Base-by-base conservation (phyloP, 495 filamentous ascomycete genomes). In the Hyaloscypha bicolor region DNA sequence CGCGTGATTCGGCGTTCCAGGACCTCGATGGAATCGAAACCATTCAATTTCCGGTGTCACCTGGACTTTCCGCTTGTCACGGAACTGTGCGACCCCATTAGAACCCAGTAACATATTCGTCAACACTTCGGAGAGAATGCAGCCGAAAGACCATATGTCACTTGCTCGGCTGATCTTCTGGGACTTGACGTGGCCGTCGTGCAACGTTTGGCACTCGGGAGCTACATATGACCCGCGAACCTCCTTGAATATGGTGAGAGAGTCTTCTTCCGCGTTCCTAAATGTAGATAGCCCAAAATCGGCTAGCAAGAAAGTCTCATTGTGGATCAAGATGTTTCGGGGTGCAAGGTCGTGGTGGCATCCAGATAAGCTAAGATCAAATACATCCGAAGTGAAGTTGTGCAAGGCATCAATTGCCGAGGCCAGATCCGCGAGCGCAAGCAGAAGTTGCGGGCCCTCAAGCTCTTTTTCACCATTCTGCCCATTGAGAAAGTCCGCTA, bases 111-210 rank as follows among this genome's bases (percentile, higher is more conserved):
- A 11, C 45, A 73, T 65, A 51, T 65, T 72, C 9, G 67, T 65
- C 4, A 51, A 8, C 14, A 68, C 21, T 33, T 71, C 72, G 14
- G 60, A 16, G 11, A 74, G 37, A 8, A 74, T 69, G 55, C 71
- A 74, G 25, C 71, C 72, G 60, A 75, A 69, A 4, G 71, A 71
- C 71, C 73, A 75, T 11, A 75, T 72, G 56, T 75, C 73, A 39
- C 68, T 71, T 29, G 71, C 57, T 39, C 66, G 61, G 32, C 61
- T n/a, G 32, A 73, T 45, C 0, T 6, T 52, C n/a, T n/a, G n/a
- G 12, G 30, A 21, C 11, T 48, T 64, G 39, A 45, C 19, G 31
- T 70, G 68, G 3, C 19, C 31, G 31, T 37, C 33, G 4, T 64
- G 45, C 22, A 33, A 16, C 9, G 4, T 6, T 16, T 33, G 6